phyloP scores from a whole-genome alignment of 164 flowering plant species.

The Kingdonia uniflora region DNA sequence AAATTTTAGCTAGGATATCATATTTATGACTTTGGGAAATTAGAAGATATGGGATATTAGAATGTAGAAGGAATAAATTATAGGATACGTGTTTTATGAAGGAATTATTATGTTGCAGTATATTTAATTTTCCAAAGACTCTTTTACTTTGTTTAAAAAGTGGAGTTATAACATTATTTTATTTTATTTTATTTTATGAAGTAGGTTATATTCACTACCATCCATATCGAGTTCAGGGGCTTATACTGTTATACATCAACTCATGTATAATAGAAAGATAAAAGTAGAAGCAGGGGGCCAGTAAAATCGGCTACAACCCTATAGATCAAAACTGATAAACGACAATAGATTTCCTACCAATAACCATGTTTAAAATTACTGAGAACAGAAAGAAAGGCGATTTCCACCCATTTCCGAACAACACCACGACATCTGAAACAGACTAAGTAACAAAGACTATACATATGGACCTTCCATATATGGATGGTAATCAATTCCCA shows the following conservation, averaged over 20 bases:
- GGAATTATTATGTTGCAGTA: no score
- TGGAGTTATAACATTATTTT: no score
- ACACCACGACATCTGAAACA: constrained; percentile 20
- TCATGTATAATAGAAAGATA: not conserved
- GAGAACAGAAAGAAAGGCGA: not conserved
- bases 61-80: no score
- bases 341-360: constrained; percentile 8
- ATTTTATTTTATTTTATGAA: no score
- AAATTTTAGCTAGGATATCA: no score
- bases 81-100: no score
- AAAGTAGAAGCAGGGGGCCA: constrained; percentile 15
- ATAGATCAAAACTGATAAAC: constrained; percentile 13
- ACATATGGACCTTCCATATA: constrained; percentile 48
- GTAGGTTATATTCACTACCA: not conserved
- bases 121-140: no score
- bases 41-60: no score
- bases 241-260: constrained; percentile 20
- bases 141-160: no score
- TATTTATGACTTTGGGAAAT: no score
- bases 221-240: constrained; percentile 8
- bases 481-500: constrained; percentile 47
- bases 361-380: constrained; percentile 9
- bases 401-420: constrained; percentile 14
- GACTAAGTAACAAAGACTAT: constrained; percentile 19
- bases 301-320: constrained; percentile 23